Evolutionary conservation across 2,329 filamentous ascomycete species (phyloP).

Genomic region (Rhynchosporium agropyri): DNA sequence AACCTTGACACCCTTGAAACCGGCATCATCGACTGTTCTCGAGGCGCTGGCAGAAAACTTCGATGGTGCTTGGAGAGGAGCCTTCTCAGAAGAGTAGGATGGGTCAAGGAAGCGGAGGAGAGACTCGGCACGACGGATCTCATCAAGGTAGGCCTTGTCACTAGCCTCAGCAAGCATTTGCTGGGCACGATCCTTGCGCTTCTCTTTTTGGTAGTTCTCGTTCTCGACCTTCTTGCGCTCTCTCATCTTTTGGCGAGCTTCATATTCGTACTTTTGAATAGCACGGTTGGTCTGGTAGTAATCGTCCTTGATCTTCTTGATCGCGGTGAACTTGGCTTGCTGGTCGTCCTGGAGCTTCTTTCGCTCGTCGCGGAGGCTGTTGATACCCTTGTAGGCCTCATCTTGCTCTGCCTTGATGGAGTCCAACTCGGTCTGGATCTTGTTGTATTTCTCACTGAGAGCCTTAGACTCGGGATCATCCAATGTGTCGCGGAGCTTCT

Average conservation of each 20-base stretch:
- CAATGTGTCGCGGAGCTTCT: conserved; percentile 83
- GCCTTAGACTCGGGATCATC: conserved; percentile 92
- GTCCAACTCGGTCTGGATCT: conserved; percentile 86
- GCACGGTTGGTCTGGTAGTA: conserved; percentile 84
- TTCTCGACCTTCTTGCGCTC: conserved; percentile 84
- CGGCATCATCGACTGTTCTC: conserved; percentile 82
- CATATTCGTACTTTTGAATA: conserved; percentile 80
- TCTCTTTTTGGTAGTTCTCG: conserved; percentile 69
- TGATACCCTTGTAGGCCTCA: conserved; percentile 84
- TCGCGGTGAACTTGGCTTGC: conserved; percentile 79
- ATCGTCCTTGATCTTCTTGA: conserved; percentile 86
- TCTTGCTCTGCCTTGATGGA: conserved; percentile 91
- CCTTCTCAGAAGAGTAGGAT: conserved; percentile 63
- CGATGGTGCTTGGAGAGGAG: conserved; percentile 66
- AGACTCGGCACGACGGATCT: conserved; percentile 86
- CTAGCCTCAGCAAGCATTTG: conserved; percentile 79
- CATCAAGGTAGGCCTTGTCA: conserved; percentile 86
- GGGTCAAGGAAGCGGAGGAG: conserved; percentile 93
- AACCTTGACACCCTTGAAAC: conserved; percentile 81
- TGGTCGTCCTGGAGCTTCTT: conserved; percentile 82
- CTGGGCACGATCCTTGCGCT: conserved; percentile 75
- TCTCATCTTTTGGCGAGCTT: conserved; percentile 73
- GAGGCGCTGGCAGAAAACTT: conserved; percentile 78
- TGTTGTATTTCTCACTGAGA: conserved; percentile 81
- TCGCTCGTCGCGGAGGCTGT: conserved; percentile 80